Evolutionary conservation across 352 stramenopile species (phyloP).

Genomic region (Phytophthora chlamydospora): DNA sequence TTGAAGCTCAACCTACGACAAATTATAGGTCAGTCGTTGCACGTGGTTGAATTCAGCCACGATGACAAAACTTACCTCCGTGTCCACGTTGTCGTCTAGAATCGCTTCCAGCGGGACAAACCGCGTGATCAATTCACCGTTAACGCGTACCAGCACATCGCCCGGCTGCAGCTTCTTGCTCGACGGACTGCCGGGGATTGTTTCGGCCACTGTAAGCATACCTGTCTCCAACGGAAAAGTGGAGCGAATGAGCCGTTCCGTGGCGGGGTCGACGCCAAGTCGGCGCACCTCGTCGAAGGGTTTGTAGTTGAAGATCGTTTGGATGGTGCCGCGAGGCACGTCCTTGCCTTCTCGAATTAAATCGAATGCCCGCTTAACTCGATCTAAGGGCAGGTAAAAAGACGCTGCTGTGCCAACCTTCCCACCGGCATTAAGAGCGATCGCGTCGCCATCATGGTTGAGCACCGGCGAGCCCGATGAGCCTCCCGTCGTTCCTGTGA

Average conservation of each 20-base stretch:
- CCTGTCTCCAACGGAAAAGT: constrained; percentile 87
- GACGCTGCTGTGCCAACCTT: constrained; percentile 87
- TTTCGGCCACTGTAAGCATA: constrained; percentile 91
- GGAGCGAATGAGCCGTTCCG: constrained; percentile 78
- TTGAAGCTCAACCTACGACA: constrained; percentile 68
- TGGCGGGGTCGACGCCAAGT: constrained; percentile 78
- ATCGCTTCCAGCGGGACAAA: constrained; percentile 89
- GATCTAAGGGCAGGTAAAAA: constrained; percentile 92
- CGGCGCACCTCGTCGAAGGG: constrained; percentile 91
- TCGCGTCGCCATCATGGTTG: constrained; percentile 86
- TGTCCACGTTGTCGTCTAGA: constrained; percentile 79
- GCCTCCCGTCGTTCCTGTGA: constrained; percentile 60
- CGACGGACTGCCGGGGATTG: constrained; percentile 78
- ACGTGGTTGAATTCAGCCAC: background rate
- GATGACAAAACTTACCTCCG: constrained; percentile 45
- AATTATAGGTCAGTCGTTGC: no score
- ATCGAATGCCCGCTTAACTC: constrained; percentile 88
- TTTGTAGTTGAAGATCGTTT: constrained; percentile 91
- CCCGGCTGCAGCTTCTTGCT: constrained; percentile 86
- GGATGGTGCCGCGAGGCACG: constrained; percentile 87
- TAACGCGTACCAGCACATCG: constrained; percentile 89
- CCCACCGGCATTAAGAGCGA: constrained; percentile 92
- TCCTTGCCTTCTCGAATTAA: constrained; percentile 70
- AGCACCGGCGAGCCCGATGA: constrained; percentile 90
- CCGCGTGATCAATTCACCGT: constrained; percentile 78